Evolutionary conservation across 495 filamentous ascomycete species (phyloP).

Genomic region (Podospora australis): DNA sequence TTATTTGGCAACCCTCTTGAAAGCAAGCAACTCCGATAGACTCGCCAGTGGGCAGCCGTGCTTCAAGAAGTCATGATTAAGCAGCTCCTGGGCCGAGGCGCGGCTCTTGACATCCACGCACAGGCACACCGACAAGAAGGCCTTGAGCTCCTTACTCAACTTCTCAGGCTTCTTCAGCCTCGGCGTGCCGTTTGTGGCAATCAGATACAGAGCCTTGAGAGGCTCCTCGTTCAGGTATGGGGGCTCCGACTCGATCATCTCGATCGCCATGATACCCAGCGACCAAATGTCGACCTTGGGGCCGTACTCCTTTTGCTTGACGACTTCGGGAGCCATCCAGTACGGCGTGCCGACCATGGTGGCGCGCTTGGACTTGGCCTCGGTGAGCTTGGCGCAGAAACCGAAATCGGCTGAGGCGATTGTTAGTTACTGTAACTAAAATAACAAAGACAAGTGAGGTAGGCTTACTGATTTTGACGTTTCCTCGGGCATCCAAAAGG

Average conservation of each 20-base stretch:
- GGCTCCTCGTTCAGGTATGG: conserved; percentile 98
- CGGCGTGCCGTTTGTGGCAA: conserved; percentile 95
- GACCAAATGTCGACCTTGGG: conserved; percentile 99
- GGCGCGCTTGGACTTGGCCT: conserved; percentile 91
- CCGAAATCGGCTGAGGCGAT: conserved; percentile 77
- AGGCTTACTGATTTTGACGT: conserved; percentile 93
- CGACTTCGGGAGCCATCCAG: conserved; percentile 99
- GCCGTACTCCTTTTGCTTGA: conserved; percentile 98
- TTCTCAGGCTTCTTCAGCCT: conserved; percentile 96
- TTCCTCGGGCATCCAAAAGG: conserved; percentile 82
- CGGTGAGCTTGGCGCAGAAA: conserved; percentile 97
- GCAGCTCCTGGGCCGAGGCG: conserved; percentile 80
- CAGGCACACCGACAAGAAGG: conserved; percentile 89
- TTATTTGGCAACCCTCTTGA: conserved; percentile 53
- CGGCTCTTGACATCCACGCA: conserved; percentile 94
- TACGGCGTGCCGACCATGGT: conserved; percentile 99
- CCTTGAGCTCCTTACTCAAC: conserved; percentile 91
- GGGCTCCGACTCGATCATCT: conserved; percentile 99
- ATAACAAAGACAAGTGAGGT: not conserved
- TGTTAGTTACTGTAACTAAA: conserved; percentile 25
- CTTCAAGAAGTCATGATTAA: conserved; percentile 72
- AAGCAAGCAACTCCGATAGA: conserved; percentile 79
- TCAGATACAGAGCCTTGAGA: conserved; percentile 91
- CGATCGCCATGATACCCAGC: conserved; percentile 98
- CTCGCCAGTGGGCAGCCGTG: conserved; percentile 73